Conservation (phyloP, 2,329 filamentous ascomycete species). For the Sclerotinia minor region DNA sequence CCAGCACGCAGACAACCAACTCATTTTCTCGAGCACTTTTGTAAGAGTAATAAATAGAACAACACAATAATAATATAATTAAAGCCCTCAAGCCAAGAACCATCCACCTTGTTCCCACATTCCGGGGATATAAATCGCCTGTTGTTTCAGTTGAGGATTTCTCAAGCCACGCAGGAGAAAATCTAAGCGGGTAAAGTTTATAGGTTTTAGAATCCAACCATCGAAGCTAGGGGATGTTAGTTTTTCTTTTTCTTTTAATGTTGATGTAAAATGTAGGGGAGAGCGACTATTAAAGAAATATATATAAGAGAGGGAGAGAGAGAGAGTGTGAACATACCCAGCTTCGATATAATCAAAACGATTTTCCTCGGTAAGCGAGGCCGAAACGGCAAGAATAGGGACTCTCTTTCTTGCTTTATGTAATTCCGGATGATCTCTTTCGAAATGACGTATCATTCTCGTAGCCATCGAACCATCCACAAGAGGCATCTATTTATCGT, state of each 20-base stretch:
- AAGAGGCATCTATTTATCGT: constrained; percentile 73
- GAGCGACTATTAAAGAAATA: background rate
- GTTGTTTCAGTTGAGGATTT: constrained; percentile 56
- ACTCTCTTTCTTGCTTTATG: constrained; percentile 52
- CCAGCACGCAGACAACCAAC: background rate
- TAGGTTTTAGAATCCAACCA: constrained; percentile 87
- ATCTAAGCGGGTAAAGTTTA: constrained; percentile 74
- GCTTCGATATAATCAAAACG: constrained; percentile 66
- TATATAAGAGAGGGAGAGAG: too few species aligned
- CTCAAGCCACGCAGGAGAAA: constrained; percentile 69
- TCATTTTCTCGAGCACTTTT: background rate
- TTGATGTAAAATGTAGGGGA: background rate
- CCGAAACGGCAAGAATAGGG: constrained; percentile 84
- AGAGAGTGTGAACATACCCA: constrained; percentile 32
- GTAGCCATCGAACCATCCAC: constrained; percentile 81
- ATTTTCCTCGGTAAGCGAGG: constrained; percentile 72
- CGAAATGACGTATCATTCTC: constrained; percentile 77
- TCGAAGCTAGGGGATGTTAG: constrained; percentile 66
- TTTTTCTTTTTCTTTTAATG: background rate
- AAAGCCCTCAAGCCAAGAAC: constrained; percentile 53
- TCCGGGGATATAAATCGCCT: constrained; percentile 67
- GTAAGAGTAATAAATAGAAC: background rate
- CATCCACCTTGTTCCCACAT: constrained; percentile 83
- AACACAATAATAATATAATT: background rate
- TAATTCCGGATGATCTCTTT: constrained; percentile 47